These are phyloP conservation scores for Firmiana major DNA, from an alignment of 345 rosid species.

Conservation along the genomic window DNA sequence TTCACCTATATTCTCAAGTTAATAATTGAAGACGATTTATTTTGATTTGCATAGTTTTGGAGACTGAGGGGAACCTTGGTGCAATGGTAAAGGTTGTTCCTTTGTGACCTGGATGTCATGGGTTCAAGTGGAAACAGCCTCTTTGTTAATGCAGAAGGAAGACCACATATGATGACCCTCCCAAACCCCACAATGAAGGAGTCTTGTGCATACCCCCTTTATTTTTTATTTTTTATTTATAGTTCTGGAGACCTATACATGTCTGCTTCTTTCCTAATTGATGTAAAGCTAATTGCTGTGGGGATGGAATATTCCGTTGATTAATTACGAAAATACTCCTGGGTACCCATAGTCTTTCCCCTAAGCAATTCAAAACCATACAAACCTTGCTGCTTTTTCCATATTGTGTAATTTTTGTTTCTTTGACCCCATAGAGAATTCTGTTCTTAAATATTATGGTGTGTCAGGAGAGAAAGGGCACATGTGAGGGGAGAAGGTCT, in stretches of 20 bases:
- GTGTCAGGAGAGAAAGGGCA: background rate
- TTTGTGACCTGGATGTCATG: no score
- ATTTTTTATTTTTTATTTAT: no score
- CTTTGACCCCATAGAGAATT: background rate
- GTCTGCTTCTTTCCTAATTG: background rate
- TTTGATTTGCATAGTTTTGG: background rate
- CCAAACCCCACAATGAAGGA: no score
- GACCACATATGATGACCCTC: no score
- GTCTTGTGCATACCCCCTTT: no score
- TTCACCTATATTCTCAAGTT: background rate
- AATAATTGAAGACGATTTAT: background rate
- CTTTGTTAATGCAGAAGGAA: no score
- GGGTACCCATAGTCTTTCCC: background rate
- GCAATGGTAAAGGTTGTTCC: no score
- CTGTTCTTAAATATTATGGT: background rate
- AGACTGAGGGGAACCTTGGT: no score
- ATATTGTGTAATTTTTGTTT: background rate
- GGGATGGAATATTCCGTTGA: background rate
- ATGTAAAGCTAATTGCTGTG: background rate
- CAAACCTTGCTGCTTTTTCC: background rate
- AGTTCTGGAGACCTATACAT: background rate
- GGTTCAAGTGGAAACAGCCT: no score
- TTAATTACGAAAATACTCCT: background rate
- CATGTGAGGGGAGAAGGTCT: background rate
- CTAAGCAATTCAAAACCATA: background rate